phyloP scores from a whole-genome alignment of 148 eudicot genomes.

The Vaccinium vitisidaea region DNA sequence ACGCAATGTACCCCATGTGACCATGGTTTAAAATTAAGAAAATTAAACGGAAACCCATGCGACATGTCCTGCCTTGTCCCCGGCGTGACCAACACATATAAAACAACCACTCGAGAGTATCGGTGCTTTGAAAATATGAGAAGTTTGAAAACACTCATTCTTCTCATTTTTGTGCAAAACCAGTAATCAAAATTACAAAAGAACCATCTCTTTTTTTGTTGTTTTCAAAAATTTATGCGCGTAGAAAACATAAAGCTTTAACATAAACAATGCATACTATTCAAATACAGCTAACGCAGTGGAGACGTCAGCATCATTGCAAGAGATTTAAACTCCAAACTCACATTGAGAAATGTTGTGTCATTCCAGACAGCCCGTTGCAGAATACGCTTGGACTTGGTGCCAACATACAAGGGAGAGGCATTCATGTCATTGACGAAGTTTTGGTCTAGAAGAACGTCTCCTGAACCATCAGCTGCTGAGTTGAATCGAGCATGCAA shows the following conservation, averaged over 20 bases:
- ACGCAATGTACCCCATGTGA: not conserved
- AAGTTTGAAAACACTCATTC: not conserved
- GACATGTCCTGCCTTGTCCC: not conserved
- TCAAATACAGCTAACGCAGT: not conserved
- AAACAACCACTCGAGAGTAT: not conserved
- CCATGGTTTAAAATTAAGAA: not conserved
- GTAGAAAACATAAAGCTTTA: not conserved
- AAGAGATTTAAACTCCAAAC: constrained; percentile 20
- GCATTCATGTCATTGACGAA: constrained; percentile 88
- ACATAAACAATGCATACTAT: not conserved
- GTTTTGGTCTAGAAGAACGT: constrained; percentile 89
- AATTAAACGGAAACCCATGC: not conserved
- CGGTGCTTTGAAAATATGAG: not conserved
- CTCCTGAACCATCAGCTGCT: constrained; percentile 67
- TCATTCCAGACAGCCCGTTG: constrained; percentile 96
- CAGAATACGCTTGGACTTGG: constrained; percentile 63
- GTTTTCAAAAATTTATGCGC: not conserved
- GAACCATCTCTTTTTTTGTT: not conserved
- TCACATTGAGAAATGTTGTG: constrained; percentile 80
- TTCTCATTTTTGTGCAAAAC: not conserved
- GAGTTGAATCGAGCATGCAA: constrained; percentile 71
- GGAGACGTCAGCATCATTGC: not conserved
- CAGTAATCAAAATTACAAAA: not conserved
- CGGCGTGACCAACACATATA: not conserved
- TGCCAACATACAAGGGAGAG: constrained; percentile 77